Evolutionary conservation across 306 rosid genomes (phyloP).

Genomic region (Begonia masoniana): DNA sequence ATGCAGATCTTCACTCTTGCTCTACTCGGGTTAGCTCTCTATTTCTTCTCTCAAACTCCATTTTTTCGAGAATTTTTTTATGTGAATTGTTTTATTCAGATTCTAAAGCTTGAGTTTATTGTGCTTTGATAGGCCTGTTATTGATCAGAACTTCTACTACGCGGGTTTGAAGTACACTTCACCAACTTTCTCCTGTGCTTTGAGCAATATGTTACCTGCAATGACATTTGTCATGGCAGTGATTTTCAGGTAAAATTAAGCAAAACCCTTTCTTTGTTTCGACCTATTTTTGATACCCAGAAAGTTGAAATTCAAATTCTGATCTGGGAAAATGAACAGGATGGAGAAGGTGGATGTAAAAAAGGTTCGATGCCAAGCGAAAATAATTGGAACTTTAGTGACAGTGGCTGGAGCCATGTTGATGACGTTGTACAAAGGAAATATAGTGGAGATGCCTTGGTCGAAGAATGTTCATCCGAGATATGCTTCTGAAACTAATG

Average conservation of each 20-base stretch:
- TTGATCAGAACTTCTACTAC: conserved; percentile 88
- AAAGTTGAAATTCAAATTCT: no score
- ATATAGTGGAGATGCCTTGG: conserved; percentile 53
- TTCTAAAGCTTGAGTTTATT: no score
- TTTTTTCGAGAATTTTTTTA: no score
- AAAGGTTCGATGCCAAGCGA: conserved; percentile 69
- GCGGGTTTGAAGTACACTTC: conserved; percentile 79
- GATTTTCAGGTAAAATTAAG: conserved; percentile 43
- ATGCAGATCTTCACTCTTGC: conserved; percentile 61
- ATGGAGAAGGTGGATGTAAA: conserved; percentile 75
- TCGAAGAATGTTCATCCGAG: conserved; percentile 23
- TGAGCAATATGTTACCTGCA: conserved; percentile 89
- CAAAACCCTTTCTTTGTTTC: no score
- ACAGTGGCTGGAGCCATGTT: conserved; percentile 84
- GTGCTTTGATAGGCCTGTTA: conserved; percentile 50
- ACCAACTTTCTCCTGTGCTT: conserved; percentile 87
- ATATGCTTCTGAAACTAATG: conserved; percentile 8
- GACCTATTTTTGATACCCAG: neutral
- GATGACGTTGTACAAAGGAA: conserved; percentile 86
- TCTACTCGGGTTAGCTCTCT: conserved; percentile 61
- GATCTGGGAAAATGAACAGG: conserved; percentile 23
- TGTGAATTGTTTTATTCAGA: no score
- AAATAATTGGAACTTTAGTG: conserved; percentile 55
- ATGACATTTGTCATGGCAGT: conserved; percentile 79
- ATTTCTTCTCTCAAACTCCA: neutral